Evolutionary conservation across 2,329 filamentous ascomycete species (phyloP).

Genomic region (Emergomyces orientalis): DNA sequence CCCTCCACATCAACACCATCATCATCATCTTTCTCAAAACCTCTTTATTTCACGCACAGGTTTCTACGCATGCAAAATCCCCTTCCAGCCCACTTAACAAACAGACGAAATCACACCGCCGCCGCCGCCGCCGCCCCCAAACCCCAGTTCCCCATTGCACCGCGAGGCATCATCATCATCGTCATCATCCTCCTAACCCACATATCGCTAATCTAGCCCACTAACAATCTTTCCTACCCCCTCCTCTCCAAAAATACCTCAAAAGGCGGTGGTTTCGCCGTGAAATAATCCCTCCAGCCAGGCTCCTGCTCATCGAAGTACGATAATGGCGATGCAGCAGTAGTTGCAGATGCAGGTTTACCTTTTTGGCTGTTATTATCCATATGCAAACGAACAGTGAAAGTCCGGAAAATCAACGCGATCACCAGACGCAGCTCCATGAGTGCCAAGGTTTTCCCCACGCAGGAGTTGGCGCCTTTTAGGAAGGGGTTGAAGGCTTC

Average conservation of each 20-base stretch:
- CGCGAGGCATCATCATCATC: not conserved
- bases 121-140: too few relatives aligned
- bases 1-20: too few relatives aligned
- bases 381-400: constrained; percentile 32
- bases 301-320: constrained; percentile 1
- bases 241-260: constrained; percentile 1
- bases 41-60: too few relatives aligned
- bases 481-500: constrained; percentile 23
- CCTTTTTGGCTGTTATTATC: not conserved
- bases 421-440: constrained; percentile 24
- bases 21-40: too few relatives aligned
- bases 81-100: too few relatives aligned
- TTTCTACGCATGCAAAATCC: too few relatives aligned
- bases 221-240: not conserved
- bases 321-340: not conserved
- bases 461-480: constrained; percentile 23
- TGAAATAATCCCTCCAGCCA: not conserved
- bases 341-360: not conserved
- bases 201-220: not conserved
- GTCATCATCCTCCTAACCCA: too few relatives aligned
- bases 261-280: not conserved
- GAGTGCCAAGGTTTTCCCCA: constrained; percentile 26
- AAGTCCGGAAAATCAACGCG: constrained; percentile 28
- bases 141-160: not conserved
- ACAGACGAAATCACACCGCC: too few relatives aligned